phyloP scores from a whole-genome alignment of 2,329 filamentous ascomycete species.

The Trichoderma sp. region DNA sequence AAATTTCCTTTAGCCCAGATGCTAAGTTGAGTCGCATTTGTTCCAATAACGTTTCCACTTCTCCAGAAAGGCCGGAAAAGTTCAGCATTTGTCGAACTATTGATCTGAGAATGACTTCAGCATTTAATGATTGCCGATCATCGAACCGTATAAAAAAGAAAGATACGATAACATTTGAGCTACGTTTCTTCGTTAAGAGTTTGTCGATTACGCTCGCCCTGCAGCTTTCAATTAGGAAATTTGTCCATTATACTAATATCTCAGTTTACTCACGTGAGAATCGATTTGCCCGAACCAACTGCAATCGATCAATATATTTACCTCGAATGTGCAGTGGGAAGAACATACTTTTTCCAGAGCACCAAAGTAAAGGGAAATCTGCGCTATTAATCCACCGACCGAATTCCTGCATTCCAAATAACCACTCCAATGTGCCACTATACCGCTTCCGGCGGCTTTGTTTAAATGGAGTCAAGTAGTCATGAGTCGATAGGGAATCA shows the following conservation, averaged over 20 bases:
- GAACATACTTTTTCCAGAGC: conserved; percentile 31
- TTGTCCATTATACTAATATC: too few species aligned
- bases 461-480: conserved; percentile 27
- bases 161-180: not conserved
- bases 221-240: not conserved
- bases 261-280: conserved; percentile 17
- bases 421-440: conserved; percentile 28
- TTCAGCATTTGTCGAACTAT: conserved; percentile 20
- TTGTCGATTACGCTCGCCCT: conserved; percentile 22
- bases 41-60: not conserved
- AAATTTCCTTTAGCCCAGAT: not conserved
- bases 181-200: conserved; percentile 5
- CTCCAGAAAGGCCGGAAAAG: not conserved
- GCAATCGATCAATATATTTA: not conserved
- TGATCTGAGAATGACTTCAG: conserved; percentile 22
- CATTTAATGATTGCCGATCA: conserved; percentile 16
- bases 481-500: conserved; percentile 28
- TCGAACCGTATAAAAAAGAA: conserved; percentile 22
- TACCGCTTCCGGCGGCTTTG: conserved; percentile 30
- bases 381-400: conserved; percentile 23
- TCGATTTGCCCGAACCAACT: conserved; percentile 30
- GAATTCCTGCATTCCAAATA: conserved; percentile 28
- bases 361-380: conserved; percentile 26
- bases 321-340: fast-evolving
- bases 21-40: not conserved